phyloP scores from a whole-genome alignment of 1,284 basidiomycete species.

The Boletus sp. region DNA sequence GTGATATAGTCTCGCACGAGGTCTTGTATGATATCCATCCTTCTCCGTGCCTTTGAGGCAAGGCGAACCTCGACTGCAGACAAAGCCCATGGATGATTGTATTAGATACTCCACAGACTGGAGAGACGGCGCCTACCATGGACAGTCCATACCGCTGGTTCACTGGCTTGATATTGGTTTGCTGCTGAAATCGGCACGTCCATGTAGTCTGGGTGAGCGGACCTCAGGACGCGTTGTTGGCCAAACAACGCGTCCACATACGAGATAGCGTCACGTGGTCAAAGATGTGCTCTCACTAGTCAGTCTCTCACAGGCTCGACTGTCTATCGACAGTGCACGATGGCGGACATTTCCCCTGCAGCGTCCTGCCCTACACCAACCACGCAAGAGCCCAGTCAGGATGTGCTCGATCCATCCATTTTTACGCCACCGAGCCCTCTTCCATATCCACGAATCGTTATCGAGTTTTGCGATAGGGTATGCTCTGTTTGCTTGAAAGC shows the following conservation, averaged over 20 bases:
- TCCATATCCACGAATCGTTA: conserved; percentile 51
- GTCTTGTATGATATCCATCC: conserved; percentile 69
- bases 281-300: background rate
- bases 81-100: background rate
- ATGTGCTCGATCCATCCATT: conserved; percentile 45
- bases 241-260: conserved; percentile 46
- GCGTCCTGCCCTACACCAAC: conserved; percentile 6
- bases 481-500: conserved; percentile 25
- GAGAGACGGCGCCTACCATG: conserved; percentile 44
- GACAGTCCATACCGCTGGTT: conserved; percentile 48
- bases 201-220: conserved; percentile 13
- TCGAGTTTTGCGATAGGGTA: conserved; percentile 89
- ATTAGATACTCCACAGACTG: background rate
- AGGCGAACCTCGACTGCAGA: conserved; percentile 81
- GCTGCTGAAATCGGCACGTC: conserved; percentile 8
- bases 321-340: conserved; percentile 1
- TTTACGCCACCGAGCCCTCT: conserved; percentile 58
- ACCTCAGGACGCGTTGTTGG: conserved; percentile 27
- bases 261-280: conserved; percentile 23
- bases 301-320: background rate
- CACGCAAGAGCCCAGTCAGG: conserved; percentile 6
- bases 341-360: conserved; percentile 10
- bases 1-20: conserved; percentile 62
- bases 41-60: conserved; percentile 59
- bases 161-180: conserved; percentile 5